A percentile compares a stretch with the other conserved stretches of the same genome.
Evolutionary conservation across 495 filamentous ascomycete species (phyloP).

Genomic region (Podospora pseudoanserina): DNA sequence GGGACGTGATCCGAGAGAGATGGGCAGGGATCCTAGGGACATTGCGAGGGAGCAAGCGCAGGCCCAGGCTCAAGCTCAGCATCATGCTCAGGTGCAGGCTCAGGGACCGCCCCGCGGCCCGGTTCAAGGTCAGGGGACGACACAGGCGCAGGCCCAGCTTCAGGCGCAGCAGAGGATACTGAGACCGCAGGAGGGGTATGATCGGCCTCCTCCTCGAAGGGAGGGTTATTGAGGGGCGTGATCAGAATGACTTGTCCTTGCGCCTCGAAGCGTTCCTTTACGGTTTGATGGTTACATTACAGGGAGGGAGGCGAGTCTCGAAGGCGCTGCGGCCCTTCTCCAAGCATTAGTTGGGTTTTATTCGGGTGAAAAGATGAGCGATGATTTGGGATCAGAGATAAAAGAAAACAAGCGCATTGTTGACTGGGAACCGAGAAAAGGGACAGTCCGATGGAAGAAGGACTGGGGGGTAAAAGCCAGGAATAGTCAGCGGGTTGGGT

Average conservation of each 20-base stretch:
- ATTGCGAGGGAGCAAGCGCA: not conserved
- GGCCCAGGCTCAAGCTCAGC: not conserved
- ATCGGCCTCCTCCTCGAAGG: constrained; percentile 11
- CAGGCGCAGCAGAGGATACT: constrained; percentile 14
- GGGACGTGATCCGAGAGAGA: constrained; percentile 3
- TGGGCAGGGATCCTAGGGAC: constrained; percentile 3
- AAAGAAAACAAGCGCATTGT: too few relatives aligned
- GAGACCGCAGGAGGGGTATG: constrained; percentile 32
- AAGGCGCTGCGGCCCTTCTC: too few relatives aligned
- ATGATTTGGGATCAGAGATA: too few relatives aligned
- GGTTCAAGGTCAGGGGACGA: not conserved
- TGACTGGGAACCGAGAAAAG: not conserved
- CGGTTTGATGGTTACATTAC: too few relatives aligned
- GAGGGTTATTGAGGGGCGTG: not conserved
- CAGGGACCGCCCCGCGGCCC: not conserved
- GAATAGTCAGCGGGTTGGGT: not conserved
- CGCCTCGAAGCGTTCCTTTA: too few relatives aligned
- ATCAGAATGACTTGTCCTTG: not conserved
- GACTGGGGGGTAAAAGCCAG: not conserved
- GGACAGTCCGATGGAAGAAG: not conserved
- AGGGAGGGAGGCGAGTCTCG: too few relatives aligned
- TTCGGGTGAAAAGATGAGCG: too few relatives aligned
- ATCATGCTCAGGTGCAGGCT: not conserved
- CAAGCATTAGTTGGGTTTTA: too few relatives aligned
- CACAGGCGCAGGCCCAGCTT: not conserved